These are phyloP conservation scores for Lonicera japonica DNA, from an alignment of 129 eudicot genomes.

Conservation along the genomic window DNA sequence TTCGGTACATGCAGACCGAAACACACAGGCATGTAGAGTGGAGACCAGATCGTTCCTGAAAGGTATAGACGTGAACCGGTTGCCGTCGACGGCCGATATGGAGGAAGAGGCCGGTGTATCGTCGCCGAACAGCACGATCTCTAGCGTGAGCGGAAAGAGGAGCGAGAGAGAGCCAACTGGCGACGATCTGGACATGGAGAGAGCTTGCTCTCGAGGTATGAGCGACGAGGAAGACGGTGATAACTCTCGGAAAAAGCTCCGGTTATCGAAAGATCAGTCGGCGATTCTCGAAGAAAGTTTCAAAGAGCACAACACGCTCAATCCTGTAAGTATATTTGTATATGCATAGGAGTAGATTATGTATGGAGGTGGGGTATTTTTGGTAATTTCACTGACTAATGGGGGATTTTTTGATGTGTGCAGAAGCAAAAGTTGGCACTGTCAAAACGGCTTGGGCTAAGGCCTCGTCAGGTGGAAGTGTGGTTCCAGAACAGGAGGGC, in stretches of 20 bases:
- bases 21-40: constrained; percentile 36
- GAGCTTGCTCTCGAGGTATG: constrained; percentile 59
- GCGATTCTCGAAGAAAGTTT: constrained; percentile 92
- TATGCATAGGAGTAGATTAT: neutral
- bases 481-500: constrained; percentile 99
- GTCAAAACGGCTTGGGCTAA: constrained; percentile 70
- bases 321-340: constrained; percentile 53
- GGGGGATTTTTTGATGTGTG: constrained; percentile 8
- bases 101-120: constrained; percentile 83
- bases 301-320: constrained; percentile 98
- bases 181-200: constrained; percentile 44
- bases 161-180: constrained; percentile 60
- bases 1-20: constrained; percentile 46
- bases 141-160: constrained; percentile 80
- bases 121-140: constrained; percentile 90
- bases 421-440: constrained; percentile 91
- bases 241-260: constrained; percentile 71
- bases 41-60: constrained; percentile 63
- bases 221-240: constrained; percentile 97
- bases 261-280: constrained; percentile 84
- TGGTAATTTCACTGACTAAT: neutral
- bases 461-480: constrained; percentile 96
- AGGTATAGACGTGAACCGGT: constrained; percentile 88
- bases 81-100: constrained; percentile 40
- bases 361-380: neutral